Conservation (phyloP, 108 stramenopile genomes). For the Hondaea fermentalgiana region DNA sequence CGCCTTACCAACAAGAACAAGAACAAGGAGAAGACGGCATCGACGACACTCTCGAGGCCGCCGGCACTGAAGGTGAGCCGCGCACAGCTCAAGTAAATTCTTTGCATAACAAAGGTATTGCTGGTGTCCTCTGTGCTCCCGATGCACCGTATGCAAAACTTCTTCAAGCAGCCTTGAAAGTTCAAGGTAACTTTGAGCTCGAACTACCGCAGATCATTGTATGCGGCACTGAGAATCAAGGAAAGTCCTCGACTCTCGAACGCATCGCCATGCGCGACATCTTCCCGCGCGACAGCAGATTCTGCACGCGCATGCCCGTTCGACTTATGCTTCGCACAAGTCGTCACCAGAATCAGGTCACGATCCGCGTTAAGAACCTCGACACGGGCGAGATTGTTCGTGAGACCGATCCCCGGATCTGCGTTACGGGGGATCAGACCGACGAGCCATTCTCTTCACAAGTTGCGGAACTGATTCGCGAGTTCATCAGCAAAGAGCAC, state of each 20-base stretch:
- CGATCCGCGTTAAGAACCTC: not conserved
- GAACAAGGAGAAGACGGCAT: too few relatives aligned
- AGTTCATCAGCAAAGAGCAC: not conserved
- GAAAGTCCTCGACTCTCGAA: not conserved
- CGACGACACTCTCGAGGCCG: too few relatives aligned
- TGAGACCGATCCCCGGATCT: not conserved
- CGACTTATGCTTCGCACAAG: not conserved
- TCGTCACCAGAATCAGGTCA: not conserved
- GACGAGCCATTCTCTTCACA: not conserved
- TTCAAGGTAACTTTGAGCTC: not conserved
- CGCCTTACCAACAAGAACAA: too few relatives aligned
- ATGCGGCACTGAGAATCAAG: not conserved
- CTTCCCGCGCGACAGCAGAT: not conserved
- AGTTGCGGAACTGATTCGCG: not conserved
- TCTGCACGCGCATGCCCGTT: not conserved
- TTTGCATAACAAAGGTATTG: not conserved
- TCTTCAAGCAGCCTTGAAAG: not conserved
- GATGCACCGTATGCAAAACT: not conserved
- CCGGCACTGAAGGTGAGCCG: too few relatives aligned
- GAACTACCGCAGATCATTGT: not conserved
- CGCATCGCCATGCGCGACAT: slow-evolving; percentile 13
- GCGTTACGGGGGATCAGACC: not conserved
- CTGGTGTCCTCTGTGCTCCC: not conserved
- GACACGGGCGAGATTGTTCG: not conserved
- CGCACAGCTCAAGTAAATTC: too few relatives aligned